Conservation (phyloP, 2,329 filamentous ascomycete species). For the Xylaria arbuscula region DNA sequence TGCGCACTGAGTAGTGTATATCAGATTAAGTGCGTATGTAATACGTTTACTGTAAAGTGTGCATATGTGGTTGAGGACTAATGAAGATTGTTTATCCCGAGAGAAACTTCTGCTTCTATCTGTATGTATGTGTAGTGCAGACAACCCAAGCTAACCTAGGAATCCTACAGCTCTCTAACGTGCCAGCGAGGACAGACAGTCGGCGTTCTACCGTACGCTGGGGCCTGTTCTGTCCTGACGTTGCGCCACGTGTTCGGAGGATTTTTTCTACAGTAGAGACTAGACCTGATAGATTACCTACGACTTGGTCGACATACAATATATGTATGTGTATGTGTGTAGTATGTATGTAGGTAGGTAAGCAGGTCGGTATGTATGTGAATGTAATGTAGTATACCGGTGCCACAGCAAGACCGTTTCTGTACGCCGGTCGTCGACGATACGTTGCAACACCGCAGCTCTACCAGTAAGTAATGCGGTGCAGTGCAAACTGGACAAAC, state of each 20-base stretch:
- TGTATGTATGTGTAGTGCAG: not conserved
- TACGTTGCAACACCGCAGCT: not conserved
- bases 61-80: not conserved
- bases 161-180: not conserved
- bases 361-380: not conserved
- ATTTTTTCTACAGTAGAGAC: conserved; percentile 24
- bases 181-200: not conserved
- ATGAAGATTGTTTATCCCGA: not conserved
- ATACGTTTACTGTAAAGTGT: not conserved
- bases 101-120: no score
- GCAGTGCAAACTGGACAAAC: not conserved
- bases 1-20: no score
- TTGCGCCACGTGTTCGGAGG: conserved; percentile 33
- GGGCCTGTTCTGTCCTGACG: conserved; percentile 19
- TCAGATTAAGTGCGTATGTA: not conserved
- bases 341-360: no score
- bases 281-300: not conserved
- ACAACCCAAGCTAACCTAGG: no score
- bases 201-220: not conserved
- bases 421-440: not conserved
- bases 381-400: not conserved
- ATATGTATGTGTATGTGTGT: not conserved
- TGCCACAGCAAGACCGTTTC: not conserved
- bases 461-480: no score
- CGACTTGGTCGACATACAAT: not conserved